Evolutionary conservation across 2,329 filamentous ascomycete genomes (phyloP).

Genomic region (Alternaria ventricosa): DNA sequence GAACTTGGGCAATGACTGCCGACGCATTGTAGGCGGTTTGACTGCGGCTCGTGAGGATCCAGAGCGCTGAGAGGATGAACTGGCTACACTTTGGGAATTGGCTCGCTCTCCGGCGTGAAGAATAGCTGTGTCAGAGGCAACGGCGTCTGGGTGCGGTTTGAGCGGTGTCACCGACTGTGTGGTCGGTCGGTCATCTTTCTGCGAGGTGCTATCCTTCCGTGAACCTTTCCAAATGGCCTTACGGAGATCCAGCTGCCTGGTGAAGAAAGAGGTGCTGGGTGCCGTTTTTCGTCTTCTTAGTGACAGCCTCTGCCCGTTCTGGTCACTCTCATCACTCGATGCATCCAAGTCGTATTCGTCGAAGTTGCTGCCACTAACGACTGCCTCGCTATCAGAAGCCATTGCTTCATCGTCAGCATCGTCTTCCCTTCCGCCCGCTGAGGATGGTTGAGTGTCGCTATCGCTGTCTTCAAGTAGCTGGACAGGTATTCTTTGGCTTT

Average conservation of each 20-base stretch:
- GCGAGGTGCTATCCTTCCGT: slow-evolving; percentile 13
- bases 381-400: slow-evolving; percentile 38
- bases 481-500: slow-evolving; percentile 73
- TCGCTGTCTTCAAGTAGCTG: slow-evolving; percentile 58
- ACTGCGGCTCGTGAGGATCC: slow-evolving; percentile 28
- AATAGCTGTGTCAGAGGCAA: slow-evolving; percentile 39
- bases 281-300: slow-evolving; percentile 29
- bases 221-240: slow-evolving; percentile 34
- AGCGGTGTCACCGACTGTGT: slow-evolving; percentile 32
- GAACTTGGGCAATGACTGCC: slow-evolving; percentile 68
- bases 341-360: slow-evolving; percentile 46
- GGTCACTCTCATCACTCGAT: slow-evolving; percentile 36
- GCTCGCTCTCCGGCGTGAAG: slow-evolving; percentile 3
- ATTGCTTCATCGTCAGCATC: slow-evolving; percentile 39
- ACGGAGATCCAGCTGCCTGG: slow-evolving; percentile 35
- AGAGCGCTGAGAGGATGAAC: slow-evolving; percentile 25
- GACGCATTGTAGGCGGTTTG: slow-evolving; percentile 58
- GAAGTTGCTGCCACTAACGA: slow-evolving; percentile 40
- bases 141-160: slow-evolving; percentile 30
- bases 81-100: slow-evolving; percentile 22
- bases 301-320: slow-evolving; percentile 14
- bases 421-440: slow-evolving; percentile 6
- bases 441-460: slow-evolving; percentile 35
- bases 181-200: slow-evolving; percentile 21
- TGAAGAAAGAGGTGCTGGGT: slow-evolving; percentile 34